Evolutionary conservation across 805 yeast genomes (phyloP), one percentile per base, ranked within the genome.

Genomic region (Lachancea quebecensis): DNA sequence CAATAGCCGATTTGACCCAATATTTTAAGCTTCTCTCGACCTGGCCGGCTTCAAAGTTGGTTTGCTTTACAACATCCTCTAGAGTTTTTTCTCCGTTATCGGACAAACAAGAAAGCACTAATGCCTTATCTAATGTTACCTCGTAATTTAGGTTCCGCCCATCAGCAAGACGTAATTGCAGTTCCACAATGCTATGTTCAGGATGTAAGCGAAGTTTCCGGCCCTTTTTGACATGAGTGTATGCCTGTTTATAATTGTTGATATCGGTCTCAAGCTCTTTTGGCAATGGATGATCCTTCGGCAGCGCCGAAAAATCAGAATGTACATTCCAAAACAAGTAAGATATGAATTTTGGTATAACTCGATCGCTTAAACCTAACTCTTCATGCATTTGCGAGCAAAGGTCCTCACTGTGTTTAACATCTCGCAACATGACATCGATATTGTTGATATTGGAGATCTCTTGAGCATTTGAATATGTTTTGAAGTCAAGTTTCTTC

Each of bases 371-470:
- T 51, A 39, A 56, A 43, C 25, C 50, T 36, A 16, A 41, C 12
- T 42, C 60, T 49, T 34, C 46, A 43, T 69, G 73, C 14, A 77
- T 64, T 5, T 56, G 46, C 3, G 48, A 45, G 51, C 80, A 78
- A 8, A 78, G 60, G 2, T 56, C 53, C 44, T 71, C 67, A 53
- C 95, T 82, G 25, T 76, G 77, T 15, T 67, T 58, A 9, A 89
- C 71, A 60, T 88, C 96, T 34, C 74, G 66, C 14, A 89, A 70
- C 98, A 93, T 93, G 8, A 91, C 87, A 56, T 86, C 95, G 42
- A 89, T 69, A 18, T 78, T 77, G 41, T 74, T 76, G 52, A 90
- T 47, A 31, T 52, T 50, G 2, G 59, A 37, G 12, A 39, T 35
- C 28, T 54, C 60, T 33, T 46, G 29, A 37, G 18, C 35, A 39